Percentiles rank a stretch among this genome's conserved stretches.
phyloP scores from a whole-genome alignment of 805 yeast genomes.

The Barnettozyma californica region DNA sequence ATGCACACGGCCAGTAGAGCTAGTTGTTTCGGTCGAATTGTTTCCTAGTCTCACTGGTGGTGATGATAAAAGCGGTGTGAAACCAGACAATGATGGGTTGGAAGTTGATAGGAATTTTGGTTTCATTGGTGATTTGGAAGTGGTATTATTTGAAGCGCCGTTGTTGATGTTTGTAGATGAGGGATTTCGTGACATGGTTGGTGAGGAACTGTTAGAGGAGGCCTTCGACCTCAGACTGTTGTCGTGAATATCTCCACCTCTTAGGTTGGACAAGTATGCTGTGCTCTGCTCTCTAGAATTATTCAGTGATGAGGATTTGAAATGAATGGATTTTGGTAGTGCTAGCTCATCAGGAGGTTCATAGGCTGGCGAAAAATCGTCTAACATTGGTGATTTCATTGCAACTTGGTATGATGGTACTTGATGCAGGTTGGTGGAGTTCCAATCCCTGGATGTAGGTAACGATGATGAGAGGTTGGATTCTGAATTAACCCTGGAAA shows the following conservation, averaged over 20 bases:
- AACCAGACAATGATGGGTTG: slow-evolving; percentile 2
- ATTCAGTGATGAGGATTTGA: slow-evolving; percentile 22
- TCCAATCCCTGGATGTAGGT: slow-evolving; percentile 31
- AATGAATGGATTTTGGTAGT: slow-evolving; percentile 24
- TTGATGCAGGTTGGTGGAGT: slow-evolving; percentile 43
- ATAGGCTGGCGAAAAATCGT: slow-evolving; percentile 69
- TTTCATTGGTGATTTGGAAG: slow-evolving; percentile 12
- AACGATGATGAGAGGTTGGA: slow-evolving; percentile 20
- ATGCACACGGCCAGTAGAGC: not conserved
- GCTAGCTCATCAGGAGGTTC: slow-evolving; percentile 21
- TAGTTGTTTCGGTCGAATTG: not conserved
- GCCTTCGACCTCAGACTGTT: slow-evolving; percentile 5
- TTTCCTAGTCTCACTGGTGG: slow-evolving; percentile 6
- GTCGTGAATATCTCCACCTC: slow-evolving; percentile 16
- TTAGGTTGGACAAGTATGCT: slow-evolving; percentile 16
- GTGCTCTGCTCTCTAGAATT: slow-evolving; percentile 26
- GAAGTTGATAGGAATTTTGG: slow-evolving; percentile 1
- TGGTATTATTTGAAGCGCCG: not conserved
- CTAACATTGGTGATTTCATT: slow-evolving; percentile 46
- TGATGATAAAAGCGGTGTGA: slow-evolving; percentile 10
- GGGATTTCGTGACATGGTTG: slow-evolving; percentile 18
- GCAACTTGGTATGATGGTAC: slow-evolving; percentile 90
- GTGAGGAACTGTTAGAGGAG: slow-evolving; percentile 16
- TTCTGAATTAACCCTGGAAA: slow-evolving; percentile 56
- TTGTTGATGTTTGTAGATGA: slow-evolving; percentile 10